phyloP scores from a whole-genome alignment of 371 early-diverging fungal genomes.

The Apophysomyces variabilis region DNA sequence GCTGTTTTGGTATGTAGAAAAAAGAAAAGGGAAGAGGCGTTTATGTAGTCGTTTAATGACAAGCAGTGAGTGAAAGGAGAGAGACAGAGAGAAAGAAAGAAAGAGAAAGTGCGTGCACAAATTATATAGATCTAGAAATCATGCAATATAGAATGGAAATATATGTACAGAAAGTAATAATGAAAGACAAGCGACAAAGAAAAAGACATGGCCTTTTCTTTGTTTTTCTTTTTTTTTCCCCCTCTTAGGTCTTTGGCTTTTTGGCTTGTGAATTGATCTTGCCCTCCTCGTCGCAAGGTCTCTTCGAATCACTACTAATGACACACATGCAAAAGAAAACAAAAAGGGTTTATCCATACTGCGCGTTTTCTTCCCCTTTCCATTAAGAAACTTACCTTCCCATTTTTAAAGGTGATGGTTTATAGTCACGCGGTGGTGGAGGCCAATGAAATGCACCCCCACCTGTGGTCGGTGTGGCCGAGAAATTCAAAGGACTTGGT shows the following conservation, averaged over 20 bases:
- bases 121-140: too few relatives aligned
- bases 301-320: slow-evolving; percentile 1
- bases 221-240: neutral
- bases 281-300: slow-evolving; percentile 1
- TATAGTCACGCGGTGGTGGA: slow-evolving; percentile 32
- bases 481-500: slow-evolving; percentile 68
- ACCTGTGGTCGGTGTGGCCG: slow-evolving; percentile 60
- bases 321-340: neutral
- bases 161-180: too few relatives aligned
- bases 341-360: neutral
- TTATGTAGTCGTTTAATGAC: too few relatives aligned
- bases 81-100: too few relatives aligned
- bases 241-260: neutral
- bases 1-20: too few relatives aligned
- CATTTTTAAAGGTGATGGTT: slow-evolving; percentile 25
- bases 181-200: neutral
- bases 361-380: too few relatives aligned
- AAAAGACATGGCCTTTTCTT: neutral
- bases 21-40: too few relatives aligned
- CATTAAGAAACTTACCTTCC: slow-evolving; percentile 7
- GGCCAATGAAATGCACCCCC: slow-evolving; percentile 71
- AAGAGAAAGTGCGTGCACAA: too few relatives aligned
- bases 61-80: too few relatives aligned
- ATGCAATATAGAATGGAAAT: too few relatives aligned
- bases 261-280: neutral